Conservation (phyloP, 371 early-diverging fungal genomes). For the Syncephalastrum sp. region DNA sequence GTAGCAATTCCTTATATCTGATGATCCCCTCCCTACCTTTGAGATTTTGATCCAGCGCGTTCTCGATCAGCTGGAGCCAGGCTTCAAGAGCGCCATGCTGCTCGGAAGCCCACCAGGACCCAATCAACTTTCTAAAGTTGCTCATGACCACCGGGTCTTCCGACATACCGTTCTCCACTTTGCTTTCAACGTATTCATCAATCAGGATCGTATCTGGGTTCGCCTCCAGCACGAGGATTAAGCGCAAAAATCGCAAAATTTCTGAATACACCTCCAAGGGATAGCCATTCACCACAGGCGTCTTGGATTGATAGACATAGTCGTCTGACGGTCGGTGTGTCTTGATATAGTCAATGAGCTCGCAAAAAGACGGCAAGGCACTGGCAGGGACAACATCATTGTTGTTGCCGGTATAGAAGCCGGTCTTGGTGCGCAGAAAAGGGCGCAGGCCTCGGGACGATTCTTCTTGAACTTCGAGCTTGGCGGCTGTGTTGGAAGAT, state of each 20-base stretch:
- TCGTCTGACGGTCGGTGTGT: constrained; percentile 30
- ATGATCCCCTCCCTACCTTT: constrained; percentile 27
- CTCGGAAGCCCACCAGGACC: constrained; percentile 40
- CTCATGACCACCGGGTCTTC: constrained; percentile 40
- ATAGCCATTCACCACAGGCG: constrained; percentile 45
- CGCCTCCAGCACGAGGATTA: constrained; percentile 54
- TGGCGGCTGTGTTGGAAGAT: constrained; percentile 54
- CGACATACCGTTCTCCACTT: constrained; percentile 55
- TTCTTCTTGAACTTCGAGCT: constrained; percentile 78
- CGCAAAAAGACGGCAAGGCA: constrained; percentile 47
- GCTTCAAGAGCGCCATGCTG: constrained; percentile 23
- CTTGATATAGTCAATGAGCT: constrained; percentile 45
- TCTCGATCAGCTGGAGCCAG: constrained; percentile 59
- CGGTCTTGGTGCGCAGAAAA: constrained; percentile 32
- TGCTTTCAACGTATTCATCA: constrained; percentile 53
- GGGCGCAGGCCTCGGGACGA: constrained; percentile 56
- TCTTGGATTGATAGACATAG: constrained; percentile 34
- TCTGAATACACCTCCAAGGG: constrained; percentile 61
- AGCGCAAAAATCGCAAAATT: constrained; percentile 54
- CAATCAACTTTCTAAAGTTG: constrained; percentile 37
- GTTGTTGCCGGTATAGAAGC: constrained; percentile 16
- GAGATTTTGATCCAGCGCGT: constrained; percentile 40
- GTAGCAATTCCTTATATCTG: neutral
- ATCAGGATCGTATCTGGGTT: constrained; percentile 50
- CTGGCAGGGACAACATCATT: constrained; percentile 31